Evolutionary conservation across 345 rosid species (phyloP).

Genomic region (Noccaea caerulescens): DNA sequence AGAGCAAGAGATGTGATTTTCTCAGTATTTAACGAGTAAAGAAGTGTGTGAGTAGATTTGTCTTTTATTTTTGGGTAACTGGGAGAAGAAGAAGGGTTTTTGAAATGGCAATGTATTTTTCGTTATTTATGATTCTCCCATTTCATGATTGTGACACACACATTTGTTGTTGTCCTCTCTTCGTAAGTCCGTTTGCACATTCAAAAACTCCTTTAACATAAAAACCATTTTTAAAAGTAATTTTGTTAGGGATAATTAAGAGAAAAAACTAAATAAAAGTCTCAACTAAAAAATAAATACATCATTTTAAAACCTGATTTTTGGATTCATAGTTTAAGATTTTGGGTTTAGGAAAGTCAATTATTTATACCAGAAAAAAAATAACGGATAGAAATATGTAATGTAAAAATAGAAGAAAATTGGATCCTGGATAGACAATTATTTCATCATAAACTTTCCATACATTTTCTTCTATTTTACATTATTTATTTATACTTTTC

Average conservation of each 20-base stretch:
- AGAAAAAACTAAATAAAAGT: neutral
- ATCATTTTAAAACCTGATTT: neutral
- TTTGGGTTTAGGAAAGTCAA: no score
- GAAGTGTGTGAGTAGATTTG: constrained; percentile 3
- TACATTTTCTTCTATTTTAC: neutral
- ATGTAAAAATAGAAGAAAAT: no score
- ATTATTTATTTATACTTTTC: neutral
- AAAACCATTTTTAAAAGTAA: neutral
- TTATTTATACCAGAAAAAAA: no score
- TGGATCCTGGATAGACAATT: no score
- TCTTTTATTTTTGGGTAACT: neutral
- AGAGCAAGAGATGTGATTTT: constrained; percentile 46
- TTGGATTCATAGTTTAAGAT: no score
- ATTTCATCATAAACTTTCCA: constrained; percentile 3
- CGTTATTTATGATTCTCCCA: constrained; percentile 34
- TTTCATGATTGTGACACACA: constrained; percentile 12
- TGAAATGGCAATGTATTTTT: constrained; percentile 14
- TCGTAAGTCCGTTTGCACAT: constrained; percentile 38
- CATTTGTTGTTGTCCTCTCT: constrained; percentile 32
- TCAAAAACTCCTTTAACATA: constrained; percentile 19
- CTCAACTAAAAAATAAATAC: neutral
- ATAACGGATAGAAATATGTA: no score
- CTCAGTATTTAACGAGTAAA: constrained; percentile 27
- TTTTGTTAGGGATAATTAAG: neutral
- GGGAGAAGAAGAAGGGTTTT: neutral